Evolutionary conservation across 2,329 filamentous ascomycete species (phyloP).

Genomic region (Penicillium sp.): DNA sequence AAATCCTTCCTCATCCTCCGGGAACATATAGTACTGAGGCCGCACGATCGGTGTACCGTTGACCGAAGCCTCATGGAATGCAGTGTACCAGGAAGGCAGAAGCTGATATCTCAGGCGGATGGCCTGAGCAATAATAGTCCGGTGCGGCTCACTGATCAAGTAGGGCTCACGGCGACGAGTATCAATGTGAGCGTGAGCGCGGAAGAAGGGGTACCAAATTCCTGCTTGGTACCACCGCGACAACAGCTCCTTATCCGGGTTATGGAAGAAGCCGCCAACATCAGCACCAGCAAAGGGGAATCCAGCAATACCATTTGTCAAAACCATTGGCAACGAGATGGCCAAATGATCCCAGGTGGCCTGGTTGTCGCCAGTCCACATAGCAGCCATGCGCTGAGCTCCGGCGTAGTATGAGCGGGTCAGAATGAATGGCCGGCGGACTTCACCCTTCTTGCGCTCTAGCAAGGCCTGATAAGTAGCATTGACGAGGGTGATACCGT

Average conservation of each 20-base stretch:
- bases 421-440: conserved; percentile 84
- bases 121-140: conserved; percentile 80
- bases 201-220: conserved; percentile 97
- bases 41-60: conserved; percentile 84
- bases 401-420: conserved; percentile 92
- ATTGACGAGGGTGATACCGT: conserved; percentile 93
- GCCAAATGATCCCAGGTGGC: conserved; percentile 88
- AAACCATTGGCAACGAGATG: conserved; percentile 87
- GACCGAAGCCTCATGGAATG: conserved; percentile 84
- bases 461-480: conserved; percentile 85
- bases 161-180: conserved; percentile 93
- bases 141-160: conserved; percentile 79
- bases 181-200: conserved; percentile 94
- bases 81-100: conserved; percentile 93
- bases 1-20: conserved; percentile 82
- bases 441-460: conserved; percentile 81
- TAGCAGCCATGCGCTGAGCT: conserved; percentile 84
- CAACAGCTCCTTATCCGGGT: conserved; percentile 87
- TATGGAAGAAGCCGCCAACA: conserved; percentile 97
- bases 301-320: conserved; percentile 88
- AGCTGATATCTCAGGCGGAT: conserved; percentile 85
- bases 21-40: conserved; percentile 91
- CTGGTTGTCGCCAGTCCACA: conserved; percentile 99
- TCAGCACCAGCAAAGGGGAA: conserved; percentile 95
- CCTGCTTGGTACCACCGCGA: conserved; percentile 96